A percentile compares a stretch with the other conserved stretches of the same genome.
These are phyloP conservation scores for Porogramme epimiltina DNA, from an alignment of 1,284 basidiomycete genomes.

Conservation along the genomic window DNA sequence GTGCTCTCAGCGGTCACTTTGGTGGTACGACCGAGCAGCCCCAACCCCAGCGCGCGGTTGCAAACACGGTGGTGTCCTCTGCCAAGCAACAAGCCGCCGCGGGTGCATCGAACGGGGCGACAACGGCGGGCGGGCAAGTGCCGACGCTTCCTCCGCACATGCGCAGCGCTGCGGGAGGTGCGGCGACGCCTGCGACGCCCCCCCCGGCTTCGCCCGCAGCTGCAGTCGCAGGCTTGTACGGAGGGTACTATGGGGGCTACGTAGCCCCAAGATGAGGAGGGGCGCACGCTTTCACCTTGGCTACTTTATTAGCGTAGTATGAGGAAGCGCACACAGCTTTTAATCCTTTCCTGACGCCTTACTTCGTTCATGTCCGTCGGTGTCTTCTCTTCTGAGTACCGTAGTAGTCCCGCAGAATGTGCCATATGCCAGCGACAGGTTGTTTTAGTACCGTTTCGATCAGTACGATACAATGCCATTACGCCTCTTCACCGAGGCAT, in stretches of 20 bases:
- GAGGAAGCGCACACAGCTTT: constrained; percentile 1
- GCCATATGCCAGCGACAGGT: background rate
- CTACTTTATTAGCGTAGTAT: constrained; percentile 22
- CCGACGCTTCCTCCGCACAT: constrained; percentile 47
- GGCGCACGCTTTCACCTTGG: background rate
- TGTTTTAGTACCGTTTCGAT: background rate
- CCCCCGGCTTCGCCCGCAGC: constrained; percentile 21
- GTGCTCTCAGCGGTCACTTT: no score
- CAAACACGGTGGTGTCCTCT: constrained; percentile 43
- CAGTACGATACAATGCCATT: background rate
- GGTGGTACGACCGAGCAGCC: constrained; percentile 29
- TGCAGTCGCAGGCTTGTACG: constrained; percentile 9
- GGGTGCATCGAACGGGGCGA: constrained; percentile 29
- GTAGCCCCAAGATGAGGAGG: constrained; percentile 22
- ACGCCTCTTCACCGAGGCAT: background rate
- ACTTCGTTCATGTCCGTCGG: background rate
- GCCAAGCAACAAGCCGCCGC: constrained; percentile 25
- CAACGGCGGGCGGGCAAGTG: constrained; percentile 28
- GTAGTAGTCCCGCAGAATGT: no score
- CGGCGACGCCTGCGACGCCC: constrained; percentile 27
- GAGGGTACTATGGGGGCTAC: constrained; percentile 30
- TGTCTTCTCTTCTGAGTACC: background rate
- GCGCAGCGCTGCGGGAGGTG: constrained; percentile 22
- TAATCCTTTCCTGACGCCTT: background rate
- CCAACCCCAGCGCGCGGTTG: constrained; percentile 46